Percentiles rank a stretch among this genome's conserved stretches.
phyloP scores from a whole-genome alignment of 192 early-diverging fungal species.

The Ambispora gerdemannii region DNA sequence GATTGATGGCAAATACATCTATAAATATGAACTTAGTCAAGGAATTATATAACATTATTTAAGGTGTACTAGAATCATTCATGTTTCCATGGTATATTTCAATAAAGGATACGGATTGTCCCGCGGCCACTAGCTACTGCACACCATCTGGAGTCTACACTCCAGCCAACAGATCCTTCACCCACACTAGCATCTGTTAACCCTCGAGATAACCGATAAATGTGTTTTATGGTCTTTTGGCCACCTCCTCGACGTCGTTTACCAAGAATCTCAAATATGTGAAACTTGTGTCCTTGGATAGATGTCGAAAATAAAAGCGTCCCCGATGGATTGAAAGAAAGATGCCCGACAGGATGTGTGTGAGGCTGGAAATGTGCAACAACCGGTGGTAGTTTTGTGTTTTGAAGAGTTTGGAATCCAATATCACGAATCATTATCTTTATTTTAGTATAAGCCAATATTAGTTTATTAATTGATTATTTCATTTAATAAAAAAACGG shows the following conservation, averaged over 20 bases:
- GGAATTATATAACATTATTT: no score
- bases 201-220: constrained; percentile 77
- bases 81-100: neutral
- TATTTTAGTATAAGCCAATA: neutral
- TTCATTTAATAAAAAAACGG: neutral
- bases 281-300: constrained; percentile 69
- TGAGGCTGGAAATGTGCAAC: constrained; percentile 73
- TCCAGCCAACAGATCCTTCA: constrained; percentile 56
- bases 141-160: constrained; percentile 69
- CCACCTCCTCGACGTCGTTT: constrained; percentile 25
- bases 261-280: constrained; percentile 58
- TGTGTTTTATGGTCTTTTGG: constrained; percentile 34
- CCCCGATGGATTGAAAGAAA: constrained; percentile 64
- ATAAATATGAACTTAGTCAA: constrained; percentile 10
- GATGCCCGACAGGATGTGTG: constrained; percentile 57
- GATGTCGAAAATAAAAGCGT: constrained; percentile 70
- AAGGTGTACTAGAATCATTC: neutral
- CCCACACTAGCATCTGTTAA: constrained; percentile 74
- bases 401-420: constrained; percentile 3
- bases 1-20: constrained; percentile 67
- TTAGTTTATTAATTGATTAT: neutral
- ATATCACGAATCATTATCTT: constrained; percentile 56
- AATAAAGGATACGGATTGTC: constrained; percentile 47
- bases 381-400: constrained; percentile 40
- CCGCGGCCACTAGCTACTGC: constrained; percentile 69